Percentiles rank a stretch among this genome's conserved stretches.
phyloP scores from a whole-genome alignment of 2,329 filamentous ascomycete species.

The Arthrobotrys sinensis region DNA sequence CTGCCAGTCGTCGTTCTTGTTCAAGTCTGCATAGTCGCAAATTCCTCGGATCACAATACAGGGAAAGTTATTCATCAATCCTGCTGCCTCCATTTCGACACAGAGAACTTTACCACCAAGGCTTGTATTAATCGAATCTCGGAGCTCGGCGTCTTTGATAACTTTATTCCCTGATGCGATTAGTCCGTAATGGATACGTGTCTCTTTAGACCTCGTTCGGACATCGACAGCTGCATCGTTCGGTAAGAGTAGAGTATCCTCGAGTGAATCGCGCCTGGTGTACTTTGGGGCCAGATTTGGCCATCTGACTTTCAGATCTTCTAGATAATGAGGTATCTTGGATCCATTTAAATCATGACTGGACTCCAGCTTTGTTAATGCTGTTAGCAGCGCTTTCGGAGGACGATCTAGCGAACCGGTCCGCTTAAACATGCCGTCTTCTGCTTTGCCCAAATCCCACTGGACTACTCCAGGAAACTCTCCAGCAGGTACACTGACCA shows the following conservation, averaged over 20 bases:
- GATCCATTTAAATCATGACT: slow-evolving; percentile 44
- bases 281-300: slow-evolving; percentile 61
- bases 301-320: slow-evolving; percentile 57
- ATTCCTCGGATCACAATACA: slow-evolving; percentile 33
- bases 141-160: slow-evolving; percentile 1
- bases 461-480: slow-evolving; percentile 63
- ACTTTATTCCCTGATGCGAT: slow-evolving; percentile 6
- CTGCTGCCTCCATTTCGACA: slow-evolving; percentile 7
- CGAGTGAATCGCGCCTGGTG: slow-evolving; percentile 50
- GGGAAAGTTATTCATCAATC: slow-evolving; percentile 3
- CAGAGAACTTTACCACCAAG: slow-evolving; percentile 7
- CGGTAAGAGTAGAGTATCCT: slow-evolving; percentile 59
- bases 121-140: background rate
- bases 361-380: slow-evolving; percentile 59
- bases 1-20: slow-evolving; percentile 17
- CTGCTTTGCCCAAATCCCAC: slow-evolving; percentile 63
- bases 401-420: slow-evolving; percentile 62
- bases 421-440: slow-evolving; percentile 54
- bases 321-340: slow-evolving; percentile 48
- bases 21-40: slow-evolving; percentile 34
- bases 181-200: background rate
- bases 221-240: too few relatives aligned
- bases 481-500: slow-evolving; percentile 61
- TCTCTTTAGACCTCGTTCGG: slow-evolving; percentile 1
- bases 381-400: slow-evolving; percentile 61